Evolutionary conservation across 768 basidiomycete genomes (phyloP), one percentile per base, ranked within the genome.

Genomic region (Gautieria morchelliformis): DNA sequence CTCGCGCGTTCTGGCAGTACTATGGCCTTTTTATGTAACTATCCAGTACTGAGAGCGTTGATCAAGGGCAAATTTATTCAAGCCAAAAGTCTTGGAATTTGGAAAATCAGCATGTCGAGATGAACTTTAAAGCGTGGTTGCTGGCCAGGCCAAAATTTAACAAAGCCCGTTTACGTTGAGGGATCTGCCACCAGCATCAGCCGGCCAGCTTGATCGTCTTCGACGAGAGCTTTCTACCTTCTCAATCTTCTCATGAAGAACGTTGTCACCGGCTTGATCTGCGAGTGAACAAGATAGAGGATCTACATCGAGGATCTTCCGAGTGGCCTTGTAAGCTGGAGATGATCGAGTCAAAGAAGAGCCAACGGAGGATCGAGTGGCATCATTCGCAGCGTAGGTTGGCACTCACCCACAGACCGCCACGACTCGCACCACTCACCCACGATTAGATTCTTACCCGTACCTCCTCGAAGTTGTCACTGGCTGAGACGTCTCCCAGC

Each of bases 261-360:
- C 78, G 84, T 24, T 82, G 85, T 1, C 80, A 85, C 58, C 81
- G 89, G 59, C 80, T 93, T 39, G 88, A 90, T 64, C 69, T 83
- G 2, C 82, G 84, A 53, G 74, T 81, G 8, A 70, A 76, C 17
- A 89, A 93, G 67, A 85, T 93, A 58, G 84, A 87, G 3, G 84
- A 88, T 32, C 81, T 92, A n/a, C 80, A 81, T 40, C 76, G 74
- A 4, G 83, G 84, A 1, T 74, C 90, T 12, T 75, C 81, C 15
- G 73, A 76, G 55, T 80, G 83, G 53, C 78, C 78, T 3, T 74
- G 74, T 24, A 81, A 84, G 61, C 77, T 93, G 41, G 80, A 85
- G 10, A 76, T 75, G 17, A 76, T 78, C 1, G 80, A 84, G 64
- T 75, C 77, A 35, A 85, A 90, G 68, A 84, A 83, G 64, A 72